These are phyloP conservation scores for Heliocybe sulcata DNA, from an alignment of 1,284 basidiomycete genomes.

Conservation along the genomic window DNA sequence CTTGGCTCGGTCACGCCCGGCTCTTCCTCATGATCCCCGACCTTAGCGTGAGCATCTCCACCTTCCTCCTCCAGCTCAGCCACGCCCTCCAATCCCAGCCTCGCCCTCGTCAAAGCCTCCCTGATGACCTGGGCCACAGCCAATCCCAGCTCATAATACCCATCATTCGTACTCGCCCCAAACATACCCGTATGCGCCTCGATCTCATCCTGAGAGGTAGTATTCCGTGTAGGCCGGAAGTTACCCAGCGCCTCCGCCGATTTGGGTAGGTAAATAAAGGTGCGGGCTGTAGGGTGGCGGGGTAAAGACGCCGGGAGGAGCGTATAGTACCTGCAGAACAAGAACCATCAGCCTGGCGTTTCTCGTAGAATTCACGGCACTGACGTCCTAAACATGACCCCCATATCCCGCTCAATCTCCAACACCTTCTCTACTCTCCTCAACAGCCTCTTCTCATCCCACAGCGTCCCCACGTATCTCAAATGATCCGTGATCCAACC, in stretches of 20 bases:
- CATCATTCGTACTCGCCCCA: conserved; percentile 74
- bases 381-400: conserved; percentile 71
- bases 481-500: conserved; percentile 84
- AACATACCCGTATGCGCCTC: conserved; percentile 91
- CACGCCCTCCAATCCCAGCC: not conserved
- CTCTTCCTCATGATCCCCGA: too few relatives aligned
- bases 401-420: conserved; percentile 49
- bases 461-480: conserved; percentile 84
- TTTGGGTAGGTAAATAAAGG: conserved; percentile 73
- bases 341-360: too few relatives aligned
- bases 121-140: conserved; percentile 52
- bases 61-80: too few relatives aligned
- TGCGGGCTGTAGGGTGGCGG: conserved; percentile 43
- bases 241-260: conserved; percentile 60
- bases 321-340: conserved; percentile 63
- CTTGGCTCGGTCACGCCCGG: too few relatives aligned
- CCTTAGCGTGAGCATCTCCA: too few relatives aligned
- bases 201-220: conserved; percentile 70
- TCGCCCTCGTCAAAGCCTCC: conserved; percentile 23
- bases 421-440: conserved; percentile 59
- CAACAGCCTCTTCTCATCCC: conserved; percentile 69
- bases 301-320: conserved; percentile 59
- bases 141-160: conserved; percentile 83
- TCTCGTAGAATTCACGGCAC: conserved; percentile 21
- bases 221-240: conserved; percentile 62